Base-by-base conservation (phyloP, 108 stramenopile species). In the Conticribra guillardii region DNA sequence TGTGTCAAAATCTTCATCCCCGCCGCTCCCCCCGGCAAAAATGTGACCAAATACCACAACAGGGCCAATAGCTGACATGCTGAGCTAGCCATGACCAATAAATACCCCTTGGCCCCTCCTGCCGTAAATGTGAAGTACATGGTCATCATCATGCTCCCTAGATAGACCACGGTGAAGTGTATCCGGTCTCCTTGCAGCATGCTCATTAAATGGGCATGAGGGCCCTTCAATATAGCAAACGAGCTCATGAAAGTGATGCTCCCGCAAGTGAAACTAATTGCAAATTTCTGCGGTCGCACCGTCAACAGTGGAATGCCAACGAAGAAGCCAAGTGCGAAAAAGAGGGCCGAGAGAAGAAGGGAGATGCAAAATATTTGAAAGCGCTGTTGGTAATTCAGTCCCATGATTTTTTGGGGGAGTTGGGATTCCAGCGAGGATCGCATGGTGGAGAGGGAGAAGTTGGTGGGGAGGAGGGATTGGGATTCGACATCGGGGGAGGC, bases 261-360 rank as follows among this genome's bases (percentile, higher is more conserved):
- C n/a, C 96, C 97, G 61, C 90, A 90, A 0, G 98, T 97, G 68
- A 97, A 97, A 49, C 83, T 84, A 3, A 98, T 59, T 24, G 96
- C 96, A 73, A 98, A 98, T 62, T 98, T 98, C 77, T 93, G 93
- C 28, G 98, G 98, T 37, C 91, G 84, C 0, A 93, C 54, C 2
- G 87, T 83, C 44, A 97, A 66, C 66, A 82, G 79, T 8, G 98
- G 98, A 1, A 98, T 56, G 7, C 98, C 98, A 17, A 98, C 92
- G 45, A 91, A 84, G 68, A 98, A 95, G 11, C 91, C 98, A 41
- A 98, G 70, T 3, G 79, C 84, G 69, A 97, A 97, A 73, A 97
- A 97, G 44, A 96, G 27, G 0, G 74, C 85, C 48, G 95, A 94
- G 16, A 97, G 60, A 51, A 95, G 70, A 0, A 95, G 69, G 7